Evolutionary conservation across 2,329 filamentous ascomycete genomes (phyloP), one percentile per base, ranked within the genome.

Genomic region (Aspergillus puulaauensis): DNA sequence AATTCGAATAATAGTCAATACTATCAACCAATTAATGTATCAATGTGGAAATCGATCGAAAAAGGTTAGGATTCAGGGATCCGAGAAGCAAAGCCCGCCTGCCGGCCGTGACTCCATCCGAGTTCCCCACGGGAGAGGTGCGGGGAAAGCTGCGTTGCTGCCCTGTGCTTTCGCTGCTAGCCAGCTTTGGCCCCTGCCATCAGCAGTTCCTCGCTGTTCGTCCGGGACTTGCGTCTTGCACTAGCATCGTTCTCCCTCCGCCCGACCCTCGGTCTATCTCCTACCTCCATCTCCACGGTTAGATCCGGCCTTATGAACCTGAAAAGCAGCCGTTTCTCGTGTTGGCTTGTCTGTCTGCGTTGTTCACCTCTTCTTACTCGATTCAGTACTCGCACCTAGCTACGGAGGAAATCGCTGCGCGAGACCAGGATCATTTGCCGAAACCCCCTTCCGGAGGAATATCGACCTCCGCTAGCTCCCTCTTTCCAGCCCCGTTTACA

Each of bases 61-160:
- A 37, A 37, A n/a, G 14, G 14, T 37, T 7, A 6, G 31, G 11
- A 33, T 8, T 33, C 21, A 6, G 35, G 35, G n/a, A 37, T 37
- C 35, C 35, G 27, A 31, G 27, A 31, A 9, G 9, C 9, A 11
- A 9, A 31, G 27, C 27, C 27, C 27, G 27, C 27, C 8, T 31
- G 27, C 27, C 27, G 27, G 9, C 9, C 9, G 9, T 37, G 12
- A 37, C 35, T 37, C 35, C 35, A 37, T 37, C 35, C n/a, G 35
- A 41, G 19, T 53, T 53, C 43, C 51, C 39, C 50, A 52, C 40
- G 50, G 21, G 19, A 24, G 6, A 50, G 61, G 61, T 69, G 67
- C 65, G 68, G 68, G 67, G 67, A 64, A 69, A 66, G 64, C 62
- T 66, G 21, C 23, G 27, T 11, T 19, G 27, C 27, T 54, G 19